These are phyloP conservation scores for Nymphaea thermarum DNA, from an alignment of 164 flowering plant species.

Conservation along the genomic window DNA sequence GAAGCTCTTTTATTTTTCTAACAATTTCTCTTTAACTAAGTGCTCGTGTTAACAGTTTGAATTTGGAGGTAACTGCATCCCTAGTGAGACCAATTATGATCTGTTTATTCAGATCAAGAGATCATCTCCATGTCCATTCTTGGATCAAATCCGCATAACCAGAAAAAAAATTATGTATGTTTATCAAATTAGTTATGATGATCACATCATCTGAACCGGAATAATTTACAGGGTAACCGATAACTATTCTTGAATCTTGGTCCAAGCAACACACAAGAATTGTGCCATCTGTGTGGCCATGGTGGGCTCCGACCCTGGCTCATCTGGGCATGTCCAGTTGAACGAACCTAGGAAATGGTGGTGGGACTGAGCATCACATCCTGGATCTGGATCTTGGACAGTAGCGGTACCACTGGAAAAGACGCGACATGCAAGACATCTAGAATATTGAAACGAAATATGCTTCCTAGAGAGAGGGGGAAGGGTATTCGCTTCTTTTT, in stretches of 20 bases:
- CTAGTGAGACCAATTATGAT: too few species aligned
- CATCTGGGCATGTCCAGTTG: neutral
- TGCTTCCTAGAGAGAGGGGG: neutral
- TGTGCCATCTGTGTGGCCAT: neutral
- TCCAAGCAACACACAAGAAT: neutral
- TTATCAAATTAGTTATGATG: too few species aligned
- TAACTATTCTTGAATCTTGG: neutral
- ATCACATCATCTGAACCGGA: too few species aligned
- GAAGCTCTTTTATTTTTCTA: too few species aligned
- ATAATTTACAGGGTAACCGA: too few species aligned
- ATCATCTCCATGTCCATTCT: neutral
- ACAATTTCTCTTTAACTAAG: too few species aligned
- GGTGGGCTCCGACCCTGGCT: neutral
- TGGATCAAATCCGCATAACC: neutral
- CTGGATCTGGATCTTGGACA: neutral
- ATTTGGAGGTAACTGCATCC: too few species aligned
- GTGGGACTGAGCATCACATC: neutral
- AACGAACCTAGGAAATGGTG: neutral
- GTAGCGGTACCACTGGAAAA: neutral
- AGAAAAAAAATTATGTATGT: too few species aligned
- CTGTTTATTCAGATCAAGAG: too few species aligned
- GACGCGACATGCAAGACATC: neutral
- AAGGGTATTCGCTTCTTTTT: neutral
- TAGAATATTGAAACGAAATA: too few species aligned
- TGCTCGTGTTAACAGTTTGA: too few species aligned